Percentiles rank a stretch among this genome's conserved stretches.
phyloP scores from a whole-genome alignment of 129 eudicot genomes.

The Kitagawia praeruptora region DNA sequence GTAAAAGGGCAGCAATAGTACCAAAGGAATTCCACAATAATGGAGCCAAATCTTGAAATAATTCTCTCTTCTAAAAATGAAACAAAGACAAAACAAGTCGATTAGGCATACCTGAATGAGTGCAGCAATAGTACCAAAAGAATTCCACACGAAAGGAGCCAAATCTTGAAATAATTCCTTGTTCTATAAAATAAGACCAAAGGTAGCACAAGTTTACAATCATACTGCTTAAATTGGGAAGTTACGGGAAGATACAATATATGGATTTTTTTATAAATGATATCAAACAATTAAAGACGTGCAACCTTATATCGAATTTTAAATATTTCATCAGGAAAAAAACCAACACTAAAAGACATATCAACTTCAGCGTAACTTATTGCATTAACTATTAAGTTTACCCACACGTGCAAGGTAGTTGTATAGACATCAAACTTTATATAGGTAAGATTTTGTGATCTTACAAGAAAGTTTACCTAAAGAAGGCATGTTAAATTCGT shows the following conservation, averaged over 20 bases:
- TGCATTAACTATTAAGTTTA: neutral
- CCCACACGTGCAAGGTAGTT: neutral
- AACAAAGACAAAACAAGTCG: conserved; percentile 15
- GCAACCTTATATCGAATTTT: neutral
- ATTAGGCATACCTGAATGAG: conserved; percentile 34
- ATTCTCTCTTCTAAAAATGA: conserved; percentile 63
- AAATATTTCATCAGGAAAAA: neutral
- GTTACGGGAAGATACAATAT: neutral
- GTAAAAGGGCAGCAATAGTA: conserved; percentile 76
- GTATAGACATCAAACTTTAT: neutral
- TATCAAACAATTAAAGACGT: neutral
- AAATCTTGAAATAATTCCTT: conserved; percentile 35
- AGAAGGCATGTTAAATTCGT: neutral
- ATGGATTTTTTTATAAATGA: neutral
- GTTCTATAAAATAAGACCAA: conserved; percentile 27
- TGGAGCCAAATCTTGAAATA: conserved; percentile 91
- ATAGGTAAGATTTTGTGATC: neutral
- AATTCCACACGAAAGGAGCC: conserved; percentile 31
- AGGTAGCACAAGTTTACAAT: conserved; percentile 16
- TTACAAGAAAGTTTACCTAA: neutral
- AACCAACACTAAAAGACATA: neutral
- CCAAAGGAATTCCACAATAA: conserved; percentile 88
- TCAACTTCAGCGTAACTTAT: neutral
- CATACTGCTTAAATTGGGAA: conserved; percentile 18
- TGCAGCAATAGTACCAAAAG: conserved; percentile 42